These are phyloP conservation scores for Cyclotella sp. DNA, from an alignment of 108 stramenopile species.

Conservation along the genomic window DNA sequence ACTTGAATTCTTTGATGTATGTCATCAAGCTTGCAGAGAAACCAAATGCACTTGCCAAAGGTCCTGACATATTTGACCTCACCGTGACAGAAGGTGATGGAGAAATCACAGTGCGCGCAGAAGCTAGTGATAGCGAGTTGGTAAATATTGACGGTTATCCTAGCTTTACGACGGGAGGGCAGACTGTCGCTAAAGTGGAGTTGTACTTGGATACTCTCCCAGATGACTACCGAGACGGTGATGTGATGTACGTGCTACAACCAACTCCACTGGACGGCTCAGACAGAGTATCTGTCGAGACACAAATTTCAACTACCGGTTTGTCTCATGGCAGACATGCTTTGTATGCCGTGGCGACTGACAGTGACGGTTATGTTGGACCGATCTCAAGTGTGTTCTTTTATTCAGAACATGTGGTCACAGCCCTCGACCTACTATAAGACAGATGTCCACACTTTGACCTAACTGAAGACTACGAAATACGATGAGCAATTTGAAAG, in stretches of 20 bases:
- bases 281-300: conserved; percentile 11
- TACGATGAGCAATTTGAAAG: no score
- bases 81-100: no score
- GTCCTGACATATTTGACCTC: no score
- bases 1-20: conserved; percentile 25
- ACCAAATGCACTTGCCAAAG: no score
- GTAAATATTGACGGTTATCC: conserved; percentile 31
- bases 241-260: conserved; percentile 24
- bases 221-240: conserved; percentile 25
- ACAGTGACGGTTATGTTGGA: conserved; percentile 51
- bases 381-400: conserved; percentile 46
- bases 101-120: background rate
- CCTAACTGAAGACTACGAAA: no score
- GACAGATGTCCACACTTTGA: no score
- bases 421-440: no score
- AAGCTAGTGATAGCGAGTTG: background rate
- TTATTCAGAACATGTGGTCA: conserved; percentile 12
- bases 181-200: conserved; percentile 23
- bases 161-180: conserved; percentile 33
- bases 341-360: conserved; percentile 52
- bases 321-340: conserved; percentile 32
- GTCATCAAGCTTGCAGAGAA: background rate
- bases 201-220: conserved; percentile 44
- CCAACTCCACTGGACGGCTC: conserved; percentile 1
- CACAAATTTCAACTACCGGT: conserved; percentile 4